phyloP scores from a whole-genome alignment of 495 filamentous ascomycete species.

The Penicillium taxi region DNA sequence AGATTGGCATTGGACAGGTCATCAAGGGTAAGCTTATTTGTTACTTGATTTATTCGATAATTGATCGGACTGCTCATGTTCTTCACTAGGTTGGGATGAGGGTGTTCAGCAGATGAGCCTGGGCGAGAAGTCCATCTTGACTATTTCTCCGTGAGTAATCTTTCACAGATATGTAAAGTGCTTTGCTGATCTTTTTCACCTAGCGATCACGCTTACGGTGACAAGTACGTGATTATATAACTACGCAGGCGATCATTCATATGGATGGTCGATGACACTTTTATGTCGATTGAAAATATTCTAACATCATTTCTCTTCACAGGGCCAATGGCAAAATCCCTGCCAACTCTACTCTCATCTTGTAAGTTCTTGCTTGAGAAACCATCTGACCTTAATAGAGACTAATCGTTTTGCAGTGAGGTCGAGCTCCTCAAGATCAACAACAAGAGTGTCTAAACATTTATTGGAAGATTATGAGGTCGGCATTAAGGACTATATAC shows the following conservation, averaged over 20 bases:
- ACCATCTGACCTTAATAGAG: neutral
- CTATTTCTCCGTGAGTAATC: conserved; percentile 63
- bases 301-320: conserved; percentile 40
- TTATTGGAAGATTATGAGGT: too few relatives aligned
- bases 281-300: neutral
- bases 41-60: neutral
- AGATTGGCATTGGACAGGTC: conserved; percentile 67
- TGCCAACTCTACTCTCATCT: conserved; percentile 38
- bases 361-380: conserved; percentile 30
- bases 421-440: conserved; percentile 40
- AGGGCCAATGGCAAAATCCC: conserved; percentile 45
- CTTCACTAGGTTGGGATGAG: conserved; percentile 70
- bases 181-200: conserved; percentile 15
- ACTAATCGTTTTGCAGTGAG: conserved; percentile 26
- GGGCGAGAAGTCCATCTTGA: conserved; percentile 74
- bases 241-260: neutral
- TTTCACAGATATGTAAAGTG: neutral
- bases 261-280: neutral
- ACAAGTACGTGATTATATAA: conserved; percentile 44
- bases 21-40: conserved; percentile 57
- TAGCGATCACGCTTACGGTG: conserved; percentile 73
- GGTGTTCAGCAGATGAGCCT: conserved; percentile 70
- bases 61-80: neutral
- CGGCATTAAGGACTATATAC: neutral
- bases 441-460: conserved; percentile 2